Evolutionary conservation across 225 moss, liverwort and hornwort species (phyloP).

Genomic region (Thuidium tamariscinum): DNA sequence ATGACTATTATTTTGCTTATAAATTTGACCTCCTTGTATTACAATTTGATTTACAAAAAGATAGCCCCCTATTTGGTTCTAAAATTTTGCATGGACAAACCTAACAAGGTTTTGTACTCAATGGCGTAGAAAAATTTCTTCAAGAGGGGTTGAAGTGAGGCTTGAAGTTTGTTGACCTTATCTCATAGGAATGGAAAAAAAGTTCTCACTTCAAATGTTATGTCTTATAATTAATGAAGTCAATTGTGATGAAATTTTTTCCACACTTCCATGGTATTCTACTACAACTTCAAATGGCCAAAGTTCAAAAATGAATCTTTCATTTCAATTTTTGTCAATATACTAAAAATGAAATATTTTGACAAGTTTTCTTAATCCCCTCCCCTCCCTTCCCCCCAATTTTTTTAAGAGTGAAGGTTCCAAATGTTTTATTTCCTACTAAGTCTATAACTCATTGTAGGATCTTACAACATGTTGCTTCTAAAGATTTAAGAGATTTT

Average conservation of each 20-base stretch:
- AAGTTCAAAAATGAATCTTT: neutral
- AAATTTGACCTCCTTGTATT: rapidly evolving
- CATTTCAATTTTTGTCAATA: neutral
- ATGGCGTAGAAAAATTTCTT: neutral
- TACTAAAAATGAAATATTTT: neutral
- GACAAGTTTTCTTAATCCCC: neutral
- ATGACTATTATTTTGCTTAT: neutral
- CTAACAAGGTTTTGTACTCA: neutral
- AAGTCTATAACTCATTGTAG: neutral
- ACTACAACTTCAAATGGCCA: neutral
- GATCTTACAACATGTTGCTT: neutral
- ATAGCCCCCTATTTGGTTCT: neutral
- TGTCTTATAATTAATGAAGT: neutral
- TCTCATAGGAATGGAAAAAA: neutral
- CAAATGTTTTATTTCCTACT: neutral
- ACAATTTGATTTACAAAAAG: neutral
- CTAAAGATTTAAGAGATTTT: neutral
- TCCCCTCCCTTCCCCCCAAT: too few species aligned
- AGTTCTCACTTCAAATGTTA: neutral
- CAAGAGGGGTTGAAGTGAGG: rapidly evolving
- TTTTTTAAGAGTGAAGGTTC: neutral
- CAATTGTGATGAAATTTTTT: neutral
- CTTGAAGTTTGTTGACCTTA: neutral
- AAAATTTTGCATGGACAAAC: neutral
- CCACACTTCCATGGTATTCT: neutral